Evolutionary conservation across 495 filamentous ascomycete species (phyloP), one percentile per base, ranked within the genome.

Genomic region (Penicillium lividum): DNA sequence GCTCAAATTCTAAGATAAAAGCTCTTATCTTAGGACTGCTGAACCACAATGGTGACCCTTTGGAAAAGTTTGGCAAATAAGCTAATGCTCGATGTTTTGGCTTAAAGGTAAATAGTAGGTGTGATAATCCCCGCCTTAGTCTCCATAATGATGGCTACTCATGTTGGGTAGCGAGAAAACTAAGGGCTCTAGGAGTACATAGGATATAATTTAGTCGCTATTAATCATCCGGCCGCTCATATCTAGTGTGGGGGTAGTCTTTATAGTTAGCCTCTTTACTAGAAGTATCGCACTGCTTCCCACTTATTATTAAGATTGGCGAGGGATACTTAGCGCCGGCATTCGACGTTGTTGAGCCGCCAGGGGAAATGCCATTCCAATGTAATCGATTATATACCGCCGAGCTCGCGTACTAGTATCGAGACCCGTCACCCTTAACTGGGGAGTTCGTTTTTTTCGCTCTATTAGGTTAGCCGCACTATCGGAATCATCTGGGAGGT

Each of bases 381-480:
- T 8, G 27, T 7, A 49, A n/a, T 49, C 27, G 46, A 49, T 29
- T 31, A 3, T 7, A 29, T 49, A 28, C 46, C 29, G 25, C 15
- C 15, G 29, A 49, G 46, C 27, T 15, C 9, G 18, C 10, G 10
- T 48, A 11, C 18, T 29, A 28, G 28, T 48, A 11, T 48, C 46
- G 28, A 49, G 36, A 40, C 10, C n/a, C 30, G 48, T 5, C 9
- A 51, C n/a, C 2, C 48, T 51, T 9, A 36, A 51, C 30, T 33
- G 16, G n/a, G 48, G 48, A 25, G 48, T 30, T n/a, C 16, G 36
- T 10, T 25, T 29, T 25, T 33, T 30, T 51, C 48, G 48, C 30
- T 9, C 36, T 4, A 38, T 18, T 51, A 9, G 29, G 48, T 51
- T 51, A 30, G 30, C 29, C 48, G 48, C 48, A 51, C 48, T 51